Percentiles rank a stretch among this genome's conserved stretches.
Conservation (phyloP, 805 yeast genomes). For the Henningerozyma blattae region DNA sequence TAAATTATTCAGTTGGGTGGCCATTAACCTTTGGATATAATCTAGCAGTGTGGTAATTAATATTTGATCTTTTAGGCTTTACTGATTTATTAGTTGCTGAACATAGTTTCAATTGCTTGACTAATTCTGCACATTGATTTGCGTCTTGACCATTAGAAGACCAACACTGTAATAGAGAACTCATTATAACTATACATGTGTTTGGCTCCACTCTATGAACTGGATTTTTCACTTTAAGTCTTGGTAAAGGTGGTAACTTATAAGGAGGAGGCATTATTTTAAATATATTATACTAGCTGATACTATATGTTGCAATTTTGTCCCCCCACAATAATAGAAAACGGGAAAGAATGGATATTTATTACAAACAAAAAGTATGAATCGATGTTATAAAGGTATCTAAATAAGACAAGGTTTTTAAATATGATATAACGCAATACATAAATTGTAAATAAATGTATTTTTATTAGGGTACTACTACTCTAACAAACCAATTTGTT, state of each 20-base stretch:
- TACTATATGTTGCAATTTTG: too few relatives aligned
- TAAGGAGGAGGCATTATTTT: too few relatives aligned
- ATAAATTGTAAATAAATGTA: too few relatives aligned
- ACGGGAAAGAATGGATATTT: too few relatives aligned
- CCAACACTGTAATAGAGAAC: slow-evolving; percentile 86
- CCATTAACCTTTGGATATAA: slow-evolving; percentile 33
- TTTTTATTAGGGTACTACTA: too few relatives aligned
- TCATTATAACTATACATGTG: slow-evolving; percentile 72
- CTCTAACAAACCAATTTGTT: too few relatives aligned
- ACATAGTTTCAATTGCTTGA: slow-evolving; percentile 60
- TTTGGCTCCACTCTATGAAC: slow-evolving; percentile 45
- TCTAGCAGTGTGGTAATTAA: slow-evolving; percentile 43
- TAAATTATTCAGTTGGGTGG: background rate
- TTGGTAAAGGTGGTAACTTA: slow-evolving; percentile 60
- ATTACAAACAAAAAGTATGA: too few relatives aligned
- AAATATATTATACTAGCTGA: too few relatives aligned
- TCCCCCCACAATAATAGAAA: too few relatives aligned
- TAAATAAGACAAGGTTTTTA: too few relatives aligned
- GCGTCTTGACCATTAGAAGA: slow-evolving; percentile 87
- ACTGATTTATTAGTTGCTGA: slow-evolving; percentile 34
- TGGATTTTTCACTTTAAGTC: slow-evolving; percentile 58
- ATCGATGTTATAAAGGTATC: too few relatives aligned
- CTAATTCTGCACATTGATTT: slow-evolving; percentile 50
- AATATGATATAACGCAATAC: too few relatives aligned
- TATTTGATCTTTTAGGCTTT: slow-evolving; percentile 26